Evolutionary conservation across 768 basidiomycete species (phyloP), one percentile per base, ranked within the genome.

Genomic region (Psilocybe sp.): DNA sequence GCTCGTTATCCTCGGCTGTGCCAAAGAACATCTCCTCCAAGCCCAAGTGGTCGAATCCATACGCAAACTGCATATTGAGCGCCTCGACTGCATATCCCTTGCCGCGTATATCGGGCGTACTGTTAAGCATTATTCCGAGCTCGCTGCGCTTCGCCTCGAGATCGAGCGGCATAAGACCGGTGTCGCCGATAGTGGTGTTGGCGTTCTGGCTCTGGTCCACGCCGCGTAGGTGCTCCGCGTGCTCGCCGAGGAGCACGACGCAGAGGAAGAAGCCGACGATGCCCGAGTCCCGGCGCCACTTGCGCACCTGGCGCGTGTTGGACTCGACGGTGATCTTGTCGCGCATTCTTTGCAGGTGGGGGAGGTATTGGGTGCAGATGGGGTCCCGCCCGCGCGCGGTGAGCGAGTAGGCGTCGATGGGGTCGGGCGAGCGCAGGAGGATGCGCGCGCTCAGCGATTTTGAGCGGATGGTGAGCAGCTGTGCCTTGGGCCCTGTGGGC

Each of bases 41-140:
- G 8, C 47, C 52, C 12, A 61, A 38, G 34, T 57, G 47, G 38
- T 59, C 60, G 35, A 59, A 59, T 14, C 54, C 60, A 14, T 51
- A 57, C 9, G 60, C 58, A 38, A 61, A 59, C 3, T 50, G 47
- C 52, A 61, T 52, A 18, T 57, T 56, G 10, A 61, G 46, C 0
- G 54, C 46, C 50, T 61, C 55, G 18, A 59, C 50, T 1, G 60
- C 60, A 34, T 53, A 50, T 6, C 58, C 60, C 46, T 58, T 51
- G 1, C 60, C 58, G 28, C 60, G 53, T 15, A 57, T 48, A 5
- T 47, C 9, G 0, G 60, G 56, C 5, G 48, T 54, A 41, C 60
- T 59, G 16, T 59, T 58, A 36, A 61, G 52, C 60, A 61, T 56
- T 32, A 61, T 53, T 5, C 60, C 60, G 19, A 49, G 54, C 31